Evolutionary conservation across 441 rosid genomes (phyloP).

Genomic region (Cnidoscolus chayamansa): DNA sequence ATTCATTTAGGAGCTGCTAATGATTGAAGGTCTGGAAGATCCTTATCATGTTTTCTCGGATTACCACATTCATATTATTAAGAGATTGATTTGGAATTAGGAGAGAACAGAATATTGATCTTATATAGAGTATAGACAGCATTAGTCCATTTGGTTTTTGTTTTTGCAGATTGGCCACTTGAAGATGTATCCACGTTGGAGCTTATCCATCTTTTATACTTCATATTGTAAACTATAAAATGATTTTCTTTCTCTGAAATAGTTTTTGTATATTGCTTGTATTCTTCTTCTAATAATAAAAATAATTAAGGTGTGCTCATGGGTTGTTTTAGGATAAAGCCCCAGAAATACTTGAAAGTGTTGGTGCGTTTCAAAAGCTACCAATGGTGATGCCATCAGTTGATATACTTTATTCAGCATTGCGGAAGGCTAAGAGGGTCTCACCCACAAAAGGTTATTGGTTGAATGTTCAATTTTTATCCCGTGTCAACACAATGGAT

Average conservation of each 20-base stretch:
- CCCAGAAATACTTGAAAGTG: conserved; percentile 33
- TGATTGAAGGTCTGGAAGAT: neutral
- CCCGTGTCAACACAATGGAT: neutral
- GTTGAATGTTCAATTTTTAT: neutral
- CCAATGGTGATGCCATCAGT: conserved; percentile 94
- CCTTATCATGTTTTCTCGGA: neutral
- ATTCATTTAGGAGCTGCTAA: neutral
- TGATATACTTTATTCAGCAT: conserved; percentile 73
- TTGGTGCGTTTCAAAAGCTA: conserved; percentile 92
- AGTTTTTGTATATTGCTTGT: neutral
- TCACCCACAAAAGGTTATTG: conserved; percentile 72
- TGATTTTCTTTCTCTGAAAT: neutral
- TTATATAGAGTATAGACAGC: too few species aligned
- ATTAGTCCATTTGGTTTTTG: neutral
- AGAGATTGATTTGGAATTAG: neutral
- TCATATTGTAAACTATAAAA: neutral
- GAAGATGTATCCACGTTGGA: neutral
- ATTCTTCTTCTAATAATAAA: neutral
- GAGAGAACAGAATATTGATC: neutral
- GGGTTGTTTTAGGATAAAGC: conserved; percentile 37
- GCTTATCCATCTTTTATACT: neutral
- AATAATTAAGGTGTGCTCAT: neutral
- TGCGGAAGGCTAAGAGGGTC: conserved; percentile 69
- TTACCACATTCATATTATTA: neutral
- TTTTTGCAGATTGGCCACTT: neutral